Conservation (phyloP, 371 early-diverging fungal species). For the Nosema muscidifuracis region DNA sequence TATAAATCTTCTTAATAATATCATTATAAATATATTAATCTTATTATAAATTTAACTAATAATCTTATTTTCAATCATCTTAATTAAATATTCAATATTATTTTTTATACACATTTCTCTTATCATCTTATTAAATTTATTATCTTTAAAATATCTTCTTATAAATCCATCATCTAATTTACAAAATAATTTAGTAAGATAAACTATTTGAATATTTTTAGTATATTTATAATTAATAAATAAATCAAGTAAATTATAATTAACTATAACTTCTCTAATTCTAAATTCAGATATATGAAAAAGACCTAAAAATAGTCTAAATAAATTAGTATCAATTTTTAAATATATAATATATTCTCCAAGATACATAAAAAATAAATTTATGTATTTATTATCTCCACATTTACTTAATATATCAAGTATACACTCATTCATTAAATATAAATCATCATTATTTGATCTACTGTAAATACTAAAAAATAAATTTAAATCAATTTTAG, state of each 20-base stretch:
- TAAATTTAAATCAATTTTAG: neutral
- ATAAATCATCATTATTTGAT: neutral
- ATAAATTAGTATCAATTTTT: neutral
- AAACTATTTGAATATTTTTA: too few species aligned
- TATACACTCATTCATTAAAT: neutral
- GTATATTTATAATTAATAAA: too few species aligned
- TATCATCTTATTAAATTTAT: too few species aligned
- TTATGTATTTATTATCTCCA: neutral
- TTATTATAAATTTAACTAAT: too few species aligned
- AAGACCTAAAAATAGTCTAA: neutral
- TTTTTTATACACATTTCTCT: too few species aligned
- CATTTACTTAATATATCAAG: neutral
- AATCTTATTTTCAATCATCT: too few species aligned
- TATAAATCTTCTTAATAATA: too few species aligned
- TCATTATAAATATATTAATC: too few species aligned
- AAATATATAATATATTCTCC: neutral
- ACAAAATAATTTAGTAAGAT: too few species aligned
- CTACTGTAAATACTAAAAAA: neutral
- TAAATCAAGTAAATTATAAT: slow-evolving; percentile 4
- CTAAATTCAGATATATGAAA: neutral
- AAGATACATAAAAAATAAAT: slow-evolving; percentile 1
- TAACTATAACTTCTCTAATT: neutral
- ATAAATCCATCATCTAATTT: too few species aligned
- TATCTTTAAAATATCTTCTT: too few species aligned
- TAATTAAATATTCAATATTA: too few species aligned